Base-by-base conservation (phyloP, 345 rosid species). In the Noccaea bulbosa region DNA sequence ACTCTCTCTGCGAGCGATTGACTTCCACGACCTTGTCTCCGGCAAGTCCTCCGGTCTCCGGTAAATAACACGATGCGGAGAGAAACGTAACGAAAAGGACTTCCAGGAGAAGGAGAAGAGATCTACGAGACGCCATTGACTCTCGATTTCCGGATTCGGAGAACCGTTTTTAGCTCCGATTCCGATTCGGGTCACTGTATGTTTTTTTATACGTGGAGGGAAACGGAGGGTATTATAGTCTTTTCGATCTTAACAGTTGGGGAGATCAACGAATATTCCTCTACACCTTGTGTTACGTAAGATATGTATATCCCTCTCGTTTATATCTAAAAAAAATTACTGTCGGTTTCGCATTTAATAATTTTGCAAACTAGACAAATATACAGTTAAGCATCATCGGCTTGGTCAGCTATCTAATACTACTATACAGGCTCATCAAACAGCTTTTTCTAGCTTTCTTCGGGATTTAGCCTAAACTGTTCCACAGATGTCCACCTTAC, bases 1-100 rank as follows among this genome's bases (percentile, higher is more conserved):
- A 93, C 83, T 93, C 98, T 20, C 97, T 86, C 86, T 70, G 88
- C 1, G 56, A 30, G 1, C 59, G 27, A 24, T 47, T 75, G 67
- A 58, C 69, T 20, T 20, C 51, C 7, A 63, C 64, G 11, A 62
- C 39, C 55, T 50, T 37, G 78, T 75, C 51, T 43, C 44, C 73
- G 62, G 68, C 55, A 14, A 59, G 2, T 50, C 48, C 67, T 14
- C 62, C 54, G 6, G 38, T 33, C 24, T 33, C 65, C 65, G 71
- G 43, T 7, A 49, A 58, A 49, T 20, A 35, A 14, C 50, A 49
- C 22, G 54, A 56, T 1, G 11, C 49, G 37, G 68, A 49, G 35
- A 75, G 14, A 53, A 17, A 39, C 59, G 57, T 27, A 38, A 32
- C 51, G 47, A 68, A 34, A 3, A 45, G 50, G 62, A 67, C n/a